Conservation (phyloP, 371 early-diverging fungal species). For the Umbelopsis sp. region DNA sequence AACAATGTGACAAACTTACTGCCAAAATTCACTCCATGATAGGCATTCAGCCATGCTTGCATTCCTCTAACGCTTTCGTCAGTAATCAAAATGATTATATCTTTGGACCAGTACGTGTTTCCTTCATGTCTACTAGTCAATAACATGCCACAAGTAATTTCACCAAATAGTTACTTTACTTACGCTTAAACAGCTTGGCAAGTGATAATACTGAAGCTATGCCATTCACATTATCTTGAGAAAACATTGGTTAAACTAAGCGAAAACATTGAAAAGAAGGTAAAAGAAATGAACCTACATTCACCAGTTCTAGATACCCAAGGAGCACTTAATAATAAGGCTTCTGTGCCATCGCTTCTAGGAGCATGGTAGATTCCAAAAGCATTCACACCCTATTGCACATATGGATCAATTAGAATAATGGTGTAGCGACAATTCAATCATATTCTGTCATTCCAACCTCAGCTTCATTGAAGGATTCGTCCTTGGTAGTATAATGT, state of each 20-base stretch:
- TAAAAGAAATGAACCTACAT: slow-evolving; percentile 29
- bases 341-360: slow-evolving; percentile 90
- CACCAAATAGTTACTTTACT: slow-evolving; percentile 16
- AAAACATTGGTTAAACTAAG: neutral
- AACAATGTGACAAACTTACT: slow-evolving; percentile 28
- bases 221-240: slow-evolving; percentile 74
- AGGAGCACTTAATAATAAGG: slow-evolving; percentile 81
- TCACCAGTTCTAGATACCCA: slow-evolving; percentile 68
- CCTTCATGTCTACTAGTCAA: slow-evolving; percentile 31
- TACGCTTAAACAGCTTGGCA: slow-evolving; percentile 77
- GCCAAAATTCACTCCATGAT: slow-evolving; percentile 70
- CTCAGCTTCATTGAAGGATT: slow-evolving; percentile 25
- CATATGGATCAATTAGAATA: neutral
- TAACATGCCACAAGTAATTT: neutral
- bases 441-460: neutral
- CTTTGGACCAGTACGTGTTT: slow-evolving; percentile 90
- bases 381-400: slow-evolving; percentile 70
- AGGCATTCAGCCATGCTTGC: slow-evolving; percentile 90
- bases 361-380: slow-evolving; percentile 86
- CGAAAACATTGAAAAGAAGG: neutral
- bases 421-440: neutral
- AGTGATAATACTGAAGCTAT: slow-evolving; percentile 75
- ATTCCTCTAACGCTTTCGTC: slow-evolving; percentile 77
- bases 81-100: slow-evolving; percentile 84
- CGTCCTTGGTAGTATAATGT: slow-evolving; percentile 36